Conservation (phyloP, 2,329 filamentous ascomycete genomes). For the Massarina eburnea region DNA sequence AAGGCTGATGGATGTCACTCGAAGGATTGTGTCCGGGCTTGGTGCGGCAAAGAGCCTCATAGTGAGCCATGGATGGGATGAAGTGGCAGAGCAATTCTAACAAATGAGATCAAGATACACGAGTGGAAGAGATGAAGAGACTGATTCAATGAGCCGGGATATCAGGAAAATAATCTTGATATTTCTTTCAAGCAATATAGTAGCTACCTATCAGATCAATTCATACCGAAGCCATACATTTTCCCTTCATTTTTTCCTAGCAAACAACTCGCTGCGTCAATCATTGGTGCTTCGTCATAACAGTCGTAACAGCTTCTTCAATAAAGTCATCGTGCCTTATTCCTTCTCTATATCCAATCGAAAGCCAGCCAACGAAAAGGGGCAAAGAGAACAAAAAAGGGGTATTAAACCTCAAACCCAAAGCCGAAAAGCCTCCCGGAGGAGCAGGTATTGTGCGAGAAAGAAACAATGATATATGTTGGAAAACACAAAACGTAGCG, state of each 20-base stretch:
- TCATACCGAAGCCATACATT: neutral
- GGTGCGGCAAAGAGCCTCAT: no score
- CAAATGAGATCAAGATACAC: neutral
- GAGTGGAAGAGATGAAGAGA: neutral
- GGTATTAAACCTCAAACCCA: slow-evolving; percentile 19
- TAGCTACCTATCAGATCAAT: slow-evolving; percentile 7
- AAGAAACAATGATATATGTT: slow-evolving; percentile 9
- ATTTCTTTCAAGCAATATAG: slow-evolving; percentile 6
- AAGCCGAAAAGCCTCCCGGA: slow-evolving; percentile 11
- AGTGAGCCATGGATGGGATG: no score
- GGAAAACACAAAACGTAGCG: slow-evolving; percentile 3
- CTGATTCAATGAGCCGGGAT: neutral
- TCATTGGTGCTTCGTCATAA: slow-evolving; percentile 1
- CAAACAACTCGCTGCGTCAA: slow-evolving; percentile 2
- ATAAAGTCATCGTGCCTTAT: slow-evolving; percentile 2
- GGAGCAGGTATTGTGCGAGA: slow-evolving; percentile 19
- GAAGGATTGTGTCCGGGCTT: no score
- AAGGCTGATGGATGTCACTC: no score
- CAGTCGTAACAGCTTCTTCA: slow-evolving; percentile 6
- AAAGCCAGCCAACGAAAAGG: neutral
- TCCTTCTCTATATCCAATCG: slow-evolving; percentile 1
- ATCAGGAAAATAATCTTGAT: slow-evolving; percentile 7
- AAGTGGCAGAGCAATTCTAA: neutral
- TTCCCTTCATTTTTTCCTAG: neutral
- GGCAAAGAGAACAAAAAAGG: slow-evolving; percentile 2